phyloP scores from a whole-genome alignment of 345 rosid genomes.

The Linum tenue region DNA sequence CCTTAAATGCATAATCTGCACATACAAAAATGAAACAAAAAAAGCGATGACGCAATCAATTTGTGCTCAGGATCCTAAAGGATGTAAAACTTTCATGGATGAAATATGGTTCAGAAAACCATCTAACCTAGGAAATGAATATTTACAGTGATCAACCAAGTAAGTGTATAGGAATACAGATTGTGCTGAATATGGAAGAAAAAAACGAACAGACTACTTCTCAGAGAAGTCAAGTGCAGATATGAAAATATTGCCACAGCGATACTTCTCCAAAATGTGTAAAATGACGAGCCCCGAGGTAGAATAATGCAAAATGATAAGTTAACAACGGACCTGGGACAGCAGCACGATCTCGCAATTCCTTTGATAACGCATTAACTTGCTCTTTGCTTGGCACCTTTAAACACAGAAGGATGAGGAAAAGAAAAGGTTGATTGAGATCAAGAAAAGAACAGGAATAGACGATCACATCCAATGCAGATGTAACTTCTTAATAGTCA shows the following conservation, averaged over 20 bases:
- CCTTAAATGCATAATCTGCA: slow-evolving; percentile 83
- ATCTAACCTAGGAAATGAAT: background rate
- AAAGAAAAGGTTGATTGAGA: background rate
- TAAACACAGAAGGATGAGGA: background rate
- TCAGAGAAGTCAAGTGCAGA: background rate
- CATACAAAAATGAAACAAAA: slow-evolving; percentile 1
- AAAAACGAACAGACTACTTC: background rate
- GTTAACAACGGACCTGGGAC: slow-evolving; percentile 60
- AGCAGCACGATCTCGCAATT: slow-evolving; percentile 65
- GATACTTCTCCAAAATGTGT: background rate
- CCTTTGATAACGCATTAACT: slow-evolving; percentile 75
- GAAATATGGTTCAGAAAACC: slow-evolving; percentile 2
- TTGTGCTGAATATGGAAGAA: background rate
- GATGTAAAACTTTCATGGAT: background rate
- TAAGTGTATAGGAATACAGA: background rate
- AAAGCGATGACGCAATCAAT: slow-evolving; percentile 7
- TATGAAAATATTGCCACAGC: background rate
- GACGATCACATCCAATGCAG: background rate
- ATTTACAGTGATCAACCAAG: background rate
- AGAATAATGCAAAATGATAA: background rate
- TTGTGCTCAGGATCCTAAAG: slow-evolving; percentile 1
- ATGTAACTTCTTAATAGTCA: slow-evolving; percentile 1
- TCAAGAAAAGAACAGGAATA: background rate
- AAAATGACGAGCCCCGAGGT: background rate
- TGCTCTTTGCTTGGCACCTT: slow-evolving; percentile 83